Conservation (phyloP, 345 rosid species). For the Populus alba region DNA sequence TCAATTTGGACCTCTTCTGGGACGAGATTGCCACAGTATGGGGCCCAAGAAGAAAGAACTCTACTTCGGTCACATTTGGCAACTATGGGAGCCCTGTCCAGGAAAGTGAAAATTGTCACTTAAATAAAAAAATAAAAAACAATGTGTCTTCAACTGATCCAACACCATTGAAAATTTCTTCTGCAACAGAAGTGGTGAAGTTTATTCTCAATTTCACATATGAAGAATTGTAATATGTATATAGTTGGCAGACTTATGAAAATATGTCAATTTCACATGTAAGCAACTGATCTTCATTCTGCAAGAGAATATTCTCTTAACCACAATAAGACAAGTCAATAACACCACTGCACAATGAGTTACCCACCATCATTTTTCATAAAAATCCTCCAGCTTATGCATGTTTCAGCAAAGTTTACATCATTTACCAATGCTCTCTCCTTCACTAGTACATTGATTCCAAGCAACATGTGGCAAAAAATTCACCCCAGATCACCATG, state of each 20-base stretch:
- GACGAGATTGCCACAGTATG: constrained; percentile 57
- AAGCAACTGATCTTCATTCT: neutral
- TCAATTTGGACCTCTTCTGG: constrained; percentile 67
- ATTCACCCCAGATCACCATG: neutral
- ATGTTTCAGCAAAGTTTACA: neutral
- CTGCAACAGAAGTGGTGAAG: neutral
- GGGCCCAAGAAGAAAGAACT: constrained; percentile 77
- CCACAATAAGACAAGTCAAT: neutral
- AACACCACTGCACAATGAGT: neutral
- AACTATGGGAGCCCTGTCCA: constrained; percentile 72
- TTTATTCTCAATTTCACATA: neutral
- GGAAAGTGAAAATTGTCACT: neutral
- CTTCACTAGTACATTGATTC: neutral
- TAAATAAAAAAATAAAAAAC: neutral
- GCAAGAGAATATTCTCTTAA: neutral
- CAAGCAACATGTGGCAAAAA: neutral
- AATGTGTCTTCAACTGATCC: neutral
- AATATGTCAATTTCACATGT: neutral
- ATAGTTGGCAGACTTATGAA: neutral
- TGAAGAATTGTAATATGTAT: neutral
- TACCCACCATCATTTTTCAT: neutral
- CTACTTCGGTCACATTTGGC: constrained; percentile 84
- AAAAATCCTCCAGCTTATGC: neutral
- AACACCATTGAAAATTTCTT: neutral
- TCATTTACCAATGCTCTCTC: neutral